These are phyloP conservation scores for Trametes cubensis DNA, from an alignment of 768 basidiomycete species.

Conservation along the genomic window DNA sequence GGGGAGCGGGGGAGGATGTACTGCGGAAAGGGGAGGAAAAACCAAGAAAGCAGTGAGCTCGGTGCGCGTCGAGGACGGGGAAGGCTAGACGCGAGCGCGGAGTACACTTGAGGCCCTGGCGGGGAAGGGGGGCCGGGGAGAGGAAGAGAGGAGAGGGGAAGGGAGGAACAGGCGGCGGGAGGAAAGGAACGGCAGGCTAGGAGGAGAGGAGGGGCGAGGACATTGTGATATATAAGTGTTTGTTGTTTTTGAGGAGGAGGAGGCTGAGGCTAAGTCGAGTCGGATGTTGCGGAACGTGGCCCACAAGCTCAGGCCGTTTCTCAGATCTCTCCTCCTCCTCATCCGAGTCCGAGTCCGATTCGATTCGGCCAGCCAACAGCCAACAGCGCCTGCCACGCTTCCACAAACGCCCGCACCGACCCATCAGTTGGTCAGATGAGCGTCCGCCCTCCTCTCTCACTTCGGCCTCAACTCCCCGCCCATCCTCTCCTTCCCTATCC, in stretches of 20 bases:
- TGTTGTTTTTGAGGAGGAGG: constrained; percentile 10
- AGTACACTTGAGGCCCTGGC: constrained; percentile 6
- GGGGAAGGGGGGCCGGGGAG: neutral
- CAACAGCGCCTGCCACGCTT: constrained; percentile 19
- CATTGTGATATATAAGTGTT: constrained; percentile 24
- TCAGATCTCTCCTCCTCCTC: neutral
- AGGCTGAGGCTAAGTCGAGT: constrained; percentile 3
- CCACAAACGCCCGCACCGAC: constrained; percentile 12
- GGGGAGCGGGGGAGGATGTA: constrained; percentile 25
- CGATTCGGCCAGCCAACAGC: no score
- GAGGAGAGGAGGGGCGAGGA: constrained; percentile 22
- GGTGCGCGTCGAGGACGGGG: constrained; percentile 19
- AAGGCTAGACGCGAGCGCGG: constrained; percentile 5
- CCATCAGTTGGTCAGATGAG: constrained; percentile 24
- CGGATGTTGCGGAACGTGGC: constrained; percentile 32
- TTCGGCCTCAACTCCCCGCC: constrained; percentile 33
- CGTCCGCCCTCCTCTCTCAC: constrained; percentile 31
- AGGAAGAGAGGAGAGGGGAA: constrained; percentile 2
- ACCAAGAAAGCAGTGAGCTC: constrained; percentile 11
- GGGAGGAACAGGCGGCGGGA: constrained; percentile 3
- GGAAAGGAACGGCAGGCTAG: constrained; percentile 23
- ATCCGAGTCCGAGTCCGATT: neutral
- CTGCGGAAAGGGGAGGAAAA: constrained; percentile 18
- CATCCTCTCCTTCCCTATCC: neutral
- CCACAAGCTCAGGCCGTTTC: constrained; percentile 8